phyloP scores from a whole-genome alignment of 2,329 filamentous ascomycete genomes.

The Fragosphaeria purpurea region DNA sequence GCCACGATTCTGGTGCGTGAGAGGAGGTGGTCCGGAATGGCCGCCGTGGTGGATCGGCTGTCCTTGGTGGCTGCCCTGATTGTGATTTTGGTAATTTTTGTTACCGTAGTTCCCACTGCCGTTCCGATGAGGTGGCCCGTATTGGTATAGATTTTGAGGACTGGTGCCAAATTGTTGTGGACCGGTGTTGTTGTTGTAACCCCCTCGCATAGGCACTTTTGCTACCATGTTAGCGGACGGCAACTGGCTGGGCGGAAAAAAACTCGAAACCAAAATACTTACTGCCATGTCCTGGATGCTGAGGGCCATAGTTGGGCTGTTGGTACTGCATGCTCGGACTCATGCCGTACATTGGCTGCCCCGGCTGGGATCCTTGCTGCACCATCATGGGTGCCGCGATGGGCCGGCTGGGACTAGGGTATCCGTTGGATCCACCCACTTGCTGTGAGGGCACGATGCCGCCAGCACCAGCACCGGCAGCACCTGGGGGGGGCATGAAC shows the following conservation, averaged over 20 bases:
- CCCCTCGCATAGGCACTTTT: conserved; percentile 45
- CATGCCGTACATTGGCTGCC: conserved; percentile 69
- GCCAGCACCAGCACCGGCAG: neutral
- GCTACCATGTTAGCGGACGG: conserved; percentile 6
- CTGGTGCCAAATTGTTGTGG: conserved; percentile 56
- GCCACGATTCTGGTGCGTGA: conserved; percentile 22
- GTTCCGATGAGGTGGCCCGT: conserved; percentile 48
- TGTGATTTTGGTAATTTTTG: conserved; percentile 39
- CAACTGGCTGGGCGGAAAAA: neutral
- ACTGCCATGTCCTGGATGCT: conserved; percentile 60
- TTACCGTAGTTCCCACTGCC: conserved; percentile 40
- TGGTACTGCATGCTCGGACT: conserved; percentile 64
- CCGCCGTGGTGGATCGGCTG: conserved; percentile 26
- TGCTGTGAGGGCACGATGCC: conserved; percentile 36
- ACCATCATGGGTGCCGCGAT: conserved; percentile 76
- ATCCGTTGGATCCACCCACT: conserved; percentile 62
- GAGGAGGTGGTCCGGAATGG: conserved; percentile 22
- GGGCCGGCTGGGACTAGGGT: conserved; percentile 76
- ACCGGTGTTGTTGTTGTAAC: conserved; percentile 49
- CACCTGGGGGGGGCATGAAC: conserved; percentile 51
- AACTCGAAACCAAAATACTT: conserved; percentile 32
- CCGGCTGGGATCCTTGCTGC: conserved; percentile 87
- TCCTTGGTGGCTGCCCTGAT: conserved; percentile 13
- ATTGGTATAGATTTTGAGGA: conserved; percentile 56
- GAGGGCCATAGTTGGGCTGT: conserved; percentile 61